Percentiles rank a stretch among this genome's conserved stretches.
phyloP scores from a whole-genome alignment of 108 stramenopile genomes.

The Parietichytrium sp. region DNA sequence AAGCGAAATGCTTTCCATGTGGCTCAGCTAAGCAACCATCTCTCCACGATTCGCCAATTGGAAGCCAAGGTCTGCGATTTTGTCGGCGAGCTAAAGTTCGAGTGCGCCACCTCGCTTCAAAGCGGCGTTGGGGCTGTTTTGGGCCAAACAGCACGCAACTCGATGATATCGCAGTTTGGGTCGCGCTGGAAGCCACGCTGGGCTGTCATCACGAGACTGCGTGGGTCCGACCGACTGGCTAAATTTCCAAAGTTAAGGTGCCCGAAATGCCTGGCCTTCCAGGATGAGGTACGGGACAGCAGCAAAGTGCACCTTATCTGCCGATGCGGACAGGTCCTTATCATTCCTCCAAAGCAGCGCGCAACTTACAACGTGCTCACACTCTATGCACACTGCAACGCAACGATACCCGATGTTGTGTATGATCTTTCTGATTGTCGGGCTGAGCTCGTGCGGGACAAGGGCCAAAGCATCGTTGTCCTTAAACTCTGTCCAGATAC shows the following conservation, averaged over 20 bases:
- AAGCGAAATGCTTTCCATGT: neutral
- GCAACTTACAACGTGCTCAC: neutral
- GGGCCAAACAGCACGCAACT: neutral
- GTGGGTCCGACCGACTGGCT: neutral
- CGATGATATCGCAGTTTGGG: neutral
- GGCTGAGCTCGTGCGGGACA: neutral
- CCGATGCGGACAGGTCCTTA: neutral
- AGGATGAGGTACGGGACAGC: neutral
- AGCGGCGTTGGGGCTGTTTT: neutral
- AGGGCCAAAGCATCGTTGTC: neutral
- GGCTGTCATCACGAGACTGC: neutral
- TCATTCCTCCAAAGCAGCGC: neutral
- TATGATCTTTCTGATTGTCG: neutral
- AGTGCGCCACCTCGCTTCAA: neutral
- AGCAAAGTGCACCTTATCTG: neutral
- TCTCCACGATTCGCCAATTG: neutral
- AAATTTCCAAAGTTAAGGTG: neutral
- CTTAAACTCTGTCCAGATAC: neutral
- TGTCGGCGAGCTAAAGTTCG: neutral
- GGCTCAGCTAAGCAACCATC: neutral
- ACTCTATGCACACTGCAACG: neutral
- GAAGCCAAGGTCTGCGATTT: constrained; percentile 28
- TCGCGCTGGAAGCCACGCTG: neutral
- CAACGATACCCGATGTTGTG: neutral
- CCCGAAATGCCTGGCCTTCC: neutral